Evolutionary conservation across 163 green algal genomes (phyloP).

Genomic region (Botryococcus braunii): DNA sequence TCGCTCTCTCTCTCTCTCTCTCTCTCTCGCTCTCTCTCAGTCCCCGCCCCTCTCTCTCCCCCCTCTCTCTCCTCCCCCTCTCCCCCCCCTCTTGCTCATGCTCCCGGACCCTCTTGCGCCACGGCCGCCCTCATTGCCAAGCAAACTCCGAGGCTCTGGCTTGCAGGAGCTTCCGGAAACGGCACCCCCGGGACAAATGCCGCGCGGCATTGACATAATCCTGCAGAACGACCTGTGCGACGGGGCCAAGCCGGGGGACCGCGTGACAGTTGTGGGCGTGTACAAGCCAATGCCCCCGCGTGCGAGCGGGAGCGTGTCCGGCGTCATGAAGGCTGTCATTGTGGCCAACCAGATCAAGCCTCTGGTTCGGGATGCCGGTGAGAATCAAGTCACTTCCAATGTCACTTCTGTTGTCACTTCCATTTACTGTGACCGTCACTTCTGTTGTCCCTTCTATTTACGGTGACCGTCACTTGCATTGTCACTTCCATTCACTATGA

Average conservation of each 20-base stretch:
- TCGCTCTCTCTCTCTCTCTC: too few species aligned
- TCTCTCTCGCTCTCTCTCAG: too few species aligned
- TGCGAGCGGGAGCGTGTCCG: constrained; percentile 36
- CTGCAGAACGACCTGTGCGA: constrained; percentile 59
- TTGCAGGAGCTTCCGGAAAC: constrained; percentile 97
- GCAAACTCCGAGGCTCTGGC: too few species aligned
- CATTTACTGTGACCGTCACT: too few species aligned
- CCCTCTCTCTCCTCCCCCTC: too few species aligned
- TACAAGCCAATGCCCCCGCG: constrained; percentile 65
- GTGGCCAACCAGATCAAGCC: constrained; percentile 48
- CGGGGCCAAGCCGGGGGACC: constrained; percentile 88
- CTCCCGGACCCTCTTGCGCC: too few species aligned
- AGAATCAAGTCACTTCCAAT: background rate
- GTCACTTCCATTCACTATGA: too few species aligned
- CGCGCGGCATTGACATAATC: constrained; percentile 70
- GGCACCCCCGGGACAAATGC: constrained; percentile 86
- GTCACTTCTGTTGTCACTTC: background rate
- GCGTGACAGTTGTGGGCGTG: constrained; percentile 77
- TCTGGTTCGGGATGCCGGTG: constrained; percentile 20
- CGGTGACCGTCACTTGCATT: too few species aligned
- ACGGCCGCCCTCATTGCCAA: too few species aligned
- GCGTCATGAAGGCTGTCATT: constrained; percentile 61
- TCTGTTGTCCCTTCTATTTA: too few species aligned
- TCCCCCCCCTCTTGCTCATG: too few species aligned
- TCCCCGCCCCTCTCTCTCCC: too few species aligned